phyloP scores from a whole-genome alignment of 257 asterid species.

The Nicotiana undulata region DNA sequence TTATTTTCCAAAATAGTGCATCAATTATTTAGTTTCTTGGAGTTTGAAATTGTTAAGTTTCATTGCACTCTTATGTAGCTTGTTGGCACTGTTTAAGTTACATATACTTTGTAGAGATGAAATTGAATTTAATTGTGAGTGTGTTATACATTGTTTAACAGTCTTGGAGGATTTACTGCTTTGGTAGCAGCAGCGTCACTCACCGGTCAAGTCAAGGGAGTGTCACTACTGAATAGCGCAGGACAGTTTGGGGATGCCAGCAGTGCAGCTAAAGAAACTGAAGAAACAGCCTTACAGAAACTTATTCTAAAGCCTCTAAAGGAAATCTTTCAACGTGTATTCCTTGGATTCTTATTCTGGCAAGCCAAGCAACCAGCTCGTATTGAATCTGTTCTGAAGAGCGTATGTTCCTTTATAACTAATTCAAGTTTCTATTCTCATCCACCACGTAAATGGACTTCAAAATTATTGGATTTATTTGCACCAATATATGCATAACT shows the following conservation, averaged over 20 bases:
- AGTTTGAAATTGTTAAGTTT: not conserved
- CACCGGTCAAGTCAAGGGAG: constrained; percentile 69
- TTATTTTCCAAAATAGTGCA: not conserved
- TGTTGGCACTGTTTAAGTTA: not conserved
- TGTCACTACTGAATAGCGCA: constrained; percentile 70
- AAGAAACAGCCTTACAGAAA: constrained; percentile 51
- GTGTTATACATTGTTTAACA: constrained; percentile 18
- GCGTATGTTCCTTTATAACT: constrained; percentile 35
- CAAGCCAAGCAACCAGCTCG: constrained; percentile 97
- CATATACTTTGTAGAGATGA: not conserved
- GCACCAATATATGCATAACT: not conserved
- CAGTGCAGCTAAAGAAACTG: constrained; percentile 29
- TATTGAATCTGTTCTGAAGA: constrained; percentile 73
- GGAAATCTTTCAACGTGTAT: constrained; percentile 66
- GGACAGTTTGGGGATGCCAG: constrained; percentile 77
- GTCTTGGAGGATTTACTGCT: constrained; percentile 97
- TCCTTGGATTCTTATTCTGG: constrained; percentile 84
- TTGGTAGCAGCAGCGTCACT: constrained; percentile 64
- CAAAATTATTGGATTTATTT: not conserved
- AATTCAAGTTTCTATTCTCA: not conserved
- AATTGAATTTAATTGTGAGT: not conserved
- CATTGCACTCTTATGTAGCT: not conserved
- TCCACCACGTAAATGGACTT: not conserved
- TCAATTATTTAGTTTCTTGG: not conserved
- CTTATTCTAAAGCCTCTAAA: constrained; percentile 60